Evolutionary conservation across 345 rosid species (phyloP), one percentile per base, ranked within the genome.

Genomic region (Populus nigra): DNA sequence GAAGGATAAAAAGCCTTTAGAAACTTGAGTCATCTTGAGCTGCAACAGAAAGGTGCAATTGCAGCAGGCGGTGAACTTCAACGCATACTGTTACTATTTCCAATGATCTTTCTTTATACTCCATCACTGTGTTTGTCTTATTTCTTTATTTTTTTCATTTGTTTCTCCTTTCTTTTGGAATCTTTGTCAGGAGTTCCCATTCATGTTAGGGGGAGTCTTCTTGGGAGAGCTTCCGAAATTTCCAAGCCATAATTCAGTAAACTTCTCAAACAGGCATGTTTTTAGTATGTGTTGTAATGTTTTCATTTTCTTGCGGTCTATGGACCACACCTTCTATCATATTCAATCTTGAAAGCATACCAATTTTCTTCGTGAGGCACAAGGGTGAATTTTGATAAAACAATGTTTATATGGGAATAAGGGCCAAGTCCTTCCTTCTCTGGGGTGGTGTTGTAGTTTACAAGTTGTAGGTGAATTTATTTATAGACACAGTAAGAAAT

Each of bases 221-320:
- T 62, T 43, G 73, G 79, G 67, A 75, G 69, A 73, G 69, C 73
- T 76, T 77, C 79, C 59, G 65, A 73, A 61, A 76, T 85, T 77
- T 79, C 87, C 23, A 82, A 76, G 74, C 79, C 77, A 38, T 81
- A 85, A 50, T 85, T 77, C 57, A 62, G 77, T 77, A 82, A 74
- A 71, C 83, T 85, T 66, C 70, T 85, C 69, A 82, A 71, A 76
- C 87, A 77, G 81, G 87, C 74, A 82, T 67, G 85, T 79, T 12
- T 72, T 25, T 33, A 49, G 36, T 39, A 16, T 38, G 59, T 70
- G 20, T 8, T 23, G 41, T 67, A 38, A 73, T 4, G 2, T n/a
- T 11, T 20, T 27, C 25, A 7, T 66, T 39, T 20, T 55, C n/a
- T 49, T 72, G 65, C 13, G 22, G n/a, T 31, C 11, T 20, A 36